These are phyloP conservation scores for Herpetomonas tarakana DNA, from an alignment of 208 protist species.

Conservation along the genomic window DNA sequence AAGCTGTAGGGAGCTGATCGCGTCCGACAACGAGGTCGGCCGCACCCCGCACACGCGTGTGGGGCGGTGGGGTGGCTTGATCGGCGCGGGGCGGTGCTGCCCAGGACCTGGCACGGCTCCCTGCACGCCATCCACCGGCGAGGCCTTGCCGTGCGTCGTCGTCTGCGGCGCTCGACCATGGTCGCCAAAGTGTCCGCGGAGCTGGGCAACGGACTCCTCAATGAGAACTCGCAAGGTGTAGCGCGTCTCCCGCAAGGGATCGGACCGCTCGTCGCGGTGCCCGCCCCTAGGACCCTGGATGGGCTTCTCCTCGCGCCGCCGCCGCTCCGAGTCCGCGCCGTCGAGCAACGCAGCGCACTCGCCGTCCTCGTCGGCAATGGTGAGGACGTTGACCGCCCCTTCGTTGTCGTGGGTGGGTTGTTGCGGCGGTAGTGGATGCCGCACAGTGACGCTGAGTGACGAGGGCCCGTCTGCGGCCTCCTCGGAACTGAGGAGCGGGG, in stretches of 20 bases:
- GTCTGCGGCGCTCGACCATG: slow-evolving; percentile 7
- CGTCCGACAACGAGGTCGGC: slow-evolving; percentile 35
- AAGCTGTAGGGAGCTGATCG: slow-evolving; percentile 65
- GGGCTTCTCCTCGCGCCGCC: not conserved
- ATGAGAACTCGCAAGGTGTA: slow-evolving; percentile 33
- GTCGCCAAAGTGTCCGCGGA: slow-evolving; percentile 2
- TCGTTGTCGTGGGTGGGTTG: slow-evolving; percentile 4
- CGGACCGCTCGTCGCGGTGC: not conserved
- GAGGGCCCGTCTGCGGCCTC: not conserved
- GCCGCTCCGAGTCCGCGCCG: slow-evolving; percentile 1
- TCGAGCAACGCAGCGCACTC: not conserved
- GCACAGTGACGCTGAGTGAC: no score
- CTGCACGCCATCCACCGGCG: slow-evolving; percentile 8
- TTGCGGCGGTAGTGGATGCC: no score
- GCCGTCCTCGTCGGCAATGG: slow-evolving; percentile 8
- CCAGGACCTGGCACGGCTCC: no score
- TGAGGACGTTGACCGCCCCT: not conserved
- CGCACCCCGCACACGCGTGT: slow-evolving; percentile 8
- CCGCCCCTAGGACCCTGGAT: no score
- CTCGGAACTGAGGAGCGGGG: slow-evolving; percentile 12
- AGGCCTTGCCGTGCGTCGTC: not conserved
- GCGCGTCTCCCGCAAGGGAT: slow-evolving; percentile 26
- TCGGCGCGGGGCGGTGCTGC: no score
- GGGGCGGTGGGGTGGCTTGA: not conserved
- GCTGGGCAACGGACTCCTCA: slow-evolving; percentile 32